Evolutionary conservation across 441 rosid species (phyloP), one percentile per base, ranked within the genome.

Genomic region (Dalechampia spathulata): DNA sequence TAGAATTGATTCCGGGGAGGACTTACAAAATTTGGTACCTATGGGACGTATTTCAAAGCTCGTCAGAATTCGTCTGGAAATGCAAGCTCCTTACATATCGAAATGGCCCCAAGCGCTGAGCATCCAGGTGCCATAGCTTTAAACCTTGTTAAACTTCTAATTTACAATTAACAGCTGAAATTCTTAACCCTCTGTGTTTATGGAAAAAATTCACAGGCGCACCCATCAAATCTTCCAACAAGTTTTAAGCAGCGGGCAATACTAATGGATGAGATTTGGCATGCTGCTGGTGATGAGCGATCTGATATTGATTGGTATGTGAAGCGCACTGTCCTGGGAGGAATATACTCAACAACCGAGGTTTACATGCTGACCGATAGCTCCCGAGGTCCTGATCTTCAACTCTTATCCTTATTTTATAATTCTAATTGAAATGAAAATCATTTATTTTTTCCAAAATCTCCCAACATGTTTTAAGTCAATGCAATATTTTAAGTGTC

Each of bases 61-160:
- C 52, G 68, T 85, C 42, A 78, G 77, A 62, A 70, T 70, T 65
- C 88, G 96, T 8, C 63, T 92, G 28, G 96, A 92, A 67, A 85
- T 85, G 97, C 99, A 89, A 64, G 73, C 86, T 9, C 92, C 97
- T 14, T 83, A 83, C 63, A 73, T 89, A 58, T 86, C 95, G 27
- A 92, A 89, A 72, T 92, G 96, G 97, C 82, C 97, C 11, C 97
- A 92, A 66, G 97, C 96, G 63, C 86, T 92, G 16, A 87, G 96
- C 82, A 86, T 92, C 66, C 99, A 92, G 71, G 82, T 71, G 66
- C 40, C 15, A 19, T 22, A 34, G 28, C 61, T 11, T 54, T 38
- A 20, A 17, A 25, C 21, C 21, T 57, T 55, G 32, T 60, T 30
- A 14, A 26, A 21, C 11, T 56, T n/a, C n/a, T n/a, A n/a, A n/a